These are phyloP conservation scores for Peniophora sp. DNA, from an alignment of 1,284 basidiomycete genomes.

Conservation along the genomic window DNA sequence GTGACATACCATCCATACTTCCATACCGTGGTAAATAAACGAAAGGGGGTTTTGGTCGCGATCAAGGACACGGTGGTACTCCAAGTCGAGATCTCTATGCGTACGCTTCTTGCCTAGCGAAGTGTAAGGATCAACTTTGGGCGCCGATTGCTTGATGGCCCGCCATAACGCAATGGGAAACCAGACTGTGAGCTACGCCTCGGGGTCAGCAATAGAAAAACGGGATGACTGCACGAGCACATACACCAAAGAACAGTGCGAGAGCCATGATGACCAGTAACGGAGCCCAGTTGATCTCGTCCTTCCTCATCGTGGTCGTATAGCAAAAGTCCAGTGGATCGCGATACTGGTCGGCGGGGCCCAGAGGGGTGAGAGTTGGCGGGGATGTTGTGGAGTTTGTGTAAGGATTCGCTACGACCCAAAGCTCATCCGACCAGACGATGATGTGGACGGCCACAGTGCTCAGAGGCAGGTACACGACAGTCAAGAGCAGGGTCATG, in stretches of 20 bases:
- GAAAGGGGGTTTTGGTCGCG: conserved; percentile 64
- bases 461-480: conserved; percentile 63
- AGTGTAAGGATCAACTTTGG: conserved; percentile 61
- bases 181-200: conserved; percentile 57
- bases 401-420: conserved; percentile 67
- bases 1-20: no score
- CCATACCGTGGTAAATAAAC: conserved; percentile 63
- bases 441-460: conserved; percentile 66
- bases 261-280: conserved; percentile 51
- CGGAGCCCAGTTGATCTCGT: conserved; percentile 69
- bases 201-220: conserved; percentile 3
- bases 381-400: conserved; percentile 45
- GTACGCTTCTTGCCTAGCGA: conserved; percentile 61
- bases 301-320: conserved; percentile 64
- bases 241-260: conserved; percentile 45
- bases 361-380: conserved; percentile 39
- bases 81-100: conserved; percentile 54
- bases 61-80: conserved; percentile 62
- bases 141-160: conserved; percentile 52
- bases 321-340: conserved; percentile 74
- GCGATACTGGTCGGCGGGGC: conserved; percentile 47
- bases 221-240: conserved; percentile 17
- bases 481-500: conserved; percentile 54
- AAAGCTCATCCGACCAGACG: conserved; percentile 68
- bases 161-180: conserved; percentile 59